These are phyloP conservation scores for Suhomyces xylopsoci DNA, from an alignment of 805 yeast species.

Conservation along the genomic window DNA sequence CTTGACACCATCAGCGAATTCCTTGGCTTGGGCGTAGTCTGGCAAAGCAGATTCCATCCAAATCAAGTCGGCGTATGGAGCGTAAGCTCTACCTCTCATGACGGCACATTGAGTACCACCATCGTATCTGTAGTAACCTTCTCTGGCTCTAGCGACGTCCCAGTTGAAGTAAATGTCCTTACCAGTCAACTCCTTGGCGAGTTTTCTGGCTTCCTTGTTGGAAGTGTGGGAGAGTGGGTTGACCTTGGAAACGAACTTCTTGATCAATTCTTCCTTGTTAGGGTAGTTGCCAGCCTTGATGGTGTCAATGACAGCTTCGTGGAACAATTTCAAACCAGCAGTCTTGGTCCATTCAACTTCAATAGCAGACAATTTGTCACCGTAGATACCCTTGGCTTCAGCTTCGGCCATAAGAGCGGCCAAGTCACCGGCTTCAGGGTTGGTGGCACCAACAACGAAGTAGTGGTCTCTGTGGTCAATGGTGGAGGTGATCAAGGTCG, in stretches of 20 bases:
- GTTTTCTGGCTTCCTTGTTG: slow-evolving; percentile 70
- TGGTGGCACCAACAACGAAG: slow-evolving; percentile 87
- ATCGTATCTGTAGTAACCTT: slow-evolving; percentile 92
- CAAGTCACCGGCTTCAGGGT: slow-evolving; percentile 72
- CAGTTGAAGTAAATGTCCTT: slow-evolving; percentile 86
- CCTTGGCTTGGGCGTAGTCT: slow-evolving; percentile 88
- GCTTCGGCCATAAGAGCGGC: slow-evolving; percentile 79
- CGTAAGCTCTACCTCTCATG: slow-evolving; percentile 92
- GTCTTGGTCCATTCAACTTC: slow-evolving; percentile 79
- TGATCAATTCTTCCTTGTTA: slow-evolving; percentile 61
- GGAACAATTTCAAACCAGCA: slow-evolving; percentile 85
- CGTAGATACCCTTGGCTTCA: slow-evolving; percentile 68
- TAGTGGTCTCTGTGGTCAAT: slow-evolving; percentile 94
- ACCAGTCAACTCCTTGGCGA: slow-evolving; percentile 76
- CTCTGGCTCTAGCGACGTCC: slow-evolving; percentile 93
- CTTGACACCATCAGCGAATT: slow-evolving; percentile 89
- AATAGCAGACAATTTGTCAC: slow-evolving; percentile 64
- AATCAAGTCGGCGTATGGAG: slow-evolving; percentile 91
- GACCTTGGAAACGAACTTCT: slow-evolving; percentile 63
- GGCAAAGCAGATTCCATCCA: slow-evolving; percentile 99
- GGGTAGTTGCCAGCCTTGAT: slow-evolving; percentile 58
- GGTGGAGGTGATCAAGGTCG: slow-evolving; percentile 89
- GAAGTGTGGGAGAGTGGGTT: slow-evolving; percentile 76
- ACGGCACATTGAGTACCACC: slow-evolving; percentile 98
- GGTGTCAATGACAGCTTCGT: slow-evolving; percentile 85